Evolutionary conservation across 2,329 filamentous ascomycete genomes (phyloP).

Genomic region (Colletotrichum ledebouriae): DNA sequence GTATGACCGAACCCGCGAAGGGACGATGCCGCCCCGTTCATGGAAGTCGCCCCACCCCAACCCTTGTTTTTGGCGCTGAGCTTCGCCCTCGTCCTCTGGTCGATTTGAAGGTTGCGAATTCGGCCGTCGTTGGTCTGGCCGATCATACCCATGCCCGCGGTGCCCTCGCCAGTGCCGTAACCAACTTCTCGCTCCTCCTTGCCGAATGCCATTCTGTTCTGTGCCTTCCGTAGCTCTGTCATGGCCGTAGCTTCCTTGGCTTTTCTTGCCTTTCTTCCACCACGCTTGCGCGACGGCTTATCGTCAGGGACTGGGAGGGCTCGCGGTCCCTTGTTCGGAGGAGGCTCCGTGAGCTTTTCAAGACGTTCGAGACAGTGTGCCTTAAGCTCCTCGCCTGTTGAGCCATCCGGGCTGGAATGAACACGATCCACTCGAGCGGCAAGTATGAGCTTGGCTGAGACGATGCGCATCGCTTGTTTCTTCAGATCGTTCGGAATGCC

Average conservation of each 20-base stretch:
- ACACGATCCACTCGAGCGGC: conserved; percentile 91
- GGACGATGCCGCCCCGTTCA: conserved; percentile 80
- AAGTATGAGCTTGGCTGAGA: conserved; percentile 93
- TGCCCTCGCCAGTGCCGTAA: conserved; percentile 87
- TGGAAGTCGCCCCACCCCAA: conserved; percentile 82
- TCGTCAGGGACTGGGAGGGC: conserved; percentile 95
- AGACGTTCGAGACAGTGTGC: conserved; percentile 86
- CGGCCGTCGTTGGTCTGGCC: conserved; percentile 89
- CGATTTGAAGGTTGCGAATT: conserved; percentile 88
- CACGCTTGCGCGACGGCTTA: conserved; percentile 92
- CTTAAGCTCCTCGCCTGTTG: conserved; percentile 84
- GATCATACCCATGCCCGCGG: conserved; percentile 94
- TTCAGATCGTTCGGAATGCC: conserved; percentile 86
- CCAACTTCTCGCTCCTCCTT: conserved; percentile 96
- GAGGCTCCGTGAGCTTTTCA: conserved; percentile 92
- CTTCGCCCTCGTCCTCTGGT: conserved; percentile 92
- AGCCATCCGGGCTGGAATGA: conserved; percentile 84
- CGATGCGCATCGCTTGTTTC: conserved; percentile 93
- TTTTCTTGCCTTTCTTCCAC: conserved; percentile 89
- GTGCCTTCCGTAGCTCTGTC: conserved; percentile 95
- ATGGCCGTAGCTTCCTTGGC: conserved; percentile 97
- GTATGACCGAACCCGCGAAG: conserved; percentile 82
- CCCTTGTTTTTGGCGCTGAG: conserved; percentile 95
- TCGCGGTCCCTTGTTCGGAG: conserved; percentile 87
- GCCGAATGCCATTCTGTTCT: conserved; percentile 95